A percentile compares a stretch with the other conserved stretches of the same genome.
phyloP scores from a whole-genome alignment of 768 basidiomycete species.

The Leccinum barrowsii region DNA sequence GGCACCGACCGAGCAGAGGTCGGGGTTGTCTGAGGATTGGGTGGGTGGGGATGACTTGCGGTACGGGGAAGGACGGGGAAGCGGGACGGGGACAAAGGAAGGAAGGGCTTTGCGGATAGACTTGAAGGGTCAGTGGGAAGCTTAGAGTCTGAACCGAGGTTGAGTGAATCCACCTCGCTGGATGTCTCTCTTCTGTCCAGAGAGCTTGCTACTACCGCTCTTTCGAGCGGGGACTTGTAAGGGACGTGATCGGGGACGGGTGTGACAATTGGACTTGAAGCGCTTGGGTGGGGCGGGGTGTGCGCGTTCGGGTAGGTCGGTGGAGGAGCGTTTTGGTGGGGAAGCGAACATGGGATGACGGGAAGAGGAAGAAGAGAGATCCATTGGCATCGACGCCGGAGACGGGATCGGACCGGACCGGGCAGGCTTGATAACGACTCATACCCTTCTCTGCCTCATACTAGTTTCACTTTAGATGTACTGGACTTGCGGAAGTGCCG shows the following conservation, averaged over 20 bases:
- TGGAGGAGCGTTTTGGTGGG: conserved; percentile 30
- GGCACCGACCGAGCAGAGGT: conserved; percentile 15
- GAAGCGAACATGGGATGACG: conserved; percentile 11
- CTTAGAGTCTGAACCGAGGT: conserved; percentile 7
- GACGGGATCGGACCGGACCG: conserved; percentile 2
- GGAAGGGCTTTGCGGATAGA: conserved; percentile 4
- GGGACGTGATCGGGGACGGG: conserved; percentile 27
- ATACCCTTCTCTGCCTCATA: too few species aligned
- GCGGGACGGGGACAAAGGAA: not conserved
- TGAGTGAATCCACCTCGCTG: conserved; percentile 25
- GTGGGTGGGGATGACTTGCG: conserved; percentile 10
- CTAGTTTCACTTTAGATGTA: conserved; percentile 74
- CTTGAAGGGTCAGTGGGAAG: conserved; percentile 20
- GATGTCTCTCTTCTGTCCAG: conserved; percentile 13
- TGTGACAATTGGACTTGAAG: conserved; percentile 19
- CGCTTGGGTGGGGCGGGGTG: conserved; percentile 30
- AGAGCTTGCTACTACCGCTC: not conserved
- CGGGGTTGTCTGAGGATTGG: conserved; percentile 5
- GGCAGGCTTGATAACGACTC: conserved; percentile 38
- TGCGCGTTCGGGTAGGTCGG: conserved; percentile 12
- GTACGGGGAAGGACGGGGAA: not conserved
- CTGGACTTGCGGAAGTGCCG: conserved; percentile 56
- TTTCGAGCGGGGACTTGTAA: conserved; percentile 1
- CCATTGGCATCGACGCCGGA: conserved; percentile 9
- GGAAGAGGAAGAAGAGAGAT: not conserved